These are phyloP conservation scores for Pulveroboletus sp. DNA, from an alignment of 1,284 basidiomycete genomes.

Conservation along the genomic window DNA sequence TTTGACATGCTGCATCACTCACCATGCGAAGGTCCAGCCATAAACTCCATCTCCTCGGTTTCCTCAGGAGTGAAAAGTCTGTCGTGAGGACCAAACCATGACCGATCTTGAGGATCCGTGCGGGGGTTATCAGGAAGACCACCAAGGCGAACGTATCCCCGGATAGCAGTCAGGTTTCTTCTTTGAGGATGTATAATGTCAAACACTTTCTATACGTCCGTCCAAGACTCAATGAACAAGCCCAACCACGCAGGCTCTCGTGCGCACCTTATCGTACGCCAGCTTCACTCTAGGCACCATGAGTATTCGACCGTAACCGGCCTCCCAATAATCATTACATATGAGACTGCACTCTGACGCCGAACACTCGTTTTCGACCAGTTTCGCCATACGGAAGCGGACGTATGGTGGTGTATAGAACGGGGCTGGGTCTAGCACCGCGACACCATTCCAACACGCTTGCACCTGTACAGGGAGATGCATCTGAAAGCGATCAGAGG, in stretches of 20 bases:
- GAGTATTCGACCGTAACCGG: conserved; percentile 91
- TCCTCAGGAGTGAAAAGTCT: conserved; percentile 89
- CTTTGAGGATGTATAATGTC: conserved; percentile 89
- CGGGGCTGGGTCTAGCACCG: conserved; percentile 88
- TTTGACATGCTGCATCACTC: conserved; percentile 34
- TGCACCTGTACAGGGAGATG: conserved; percentile 94
- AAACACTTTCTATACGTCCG: conserved; percentile 70
- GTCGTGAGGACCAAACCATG: conserved; percentile 96
- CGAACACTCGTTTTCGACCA: conserved; percentile 84
- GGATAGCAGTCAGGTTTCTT: conserved; percentile 89
- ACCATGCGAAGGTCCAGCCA: conserved; percentile 86
- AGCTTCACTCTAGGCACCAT: conserved; percentile 96
- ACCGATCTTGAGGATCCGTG: conserved; percentile 91
- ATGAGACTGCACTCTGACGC: conserved; percentile 93
- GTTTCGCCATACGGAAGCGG: conserved; percentile 88
- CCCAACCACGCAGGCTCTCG: neutral
- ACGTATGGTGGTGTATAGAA: conserved; percentile 89
- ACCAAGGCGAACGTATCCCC: conserved; percentile 87
- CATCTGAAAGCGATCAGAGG: conserved; percentile 78
- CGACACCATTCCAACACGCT: conserved; percentile 96
- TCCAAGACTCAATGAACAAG: conserved; percentile 6
- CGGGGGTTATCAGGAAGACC: conserved; percentile 92
- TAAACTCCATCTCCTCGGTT: conserved; percentile 71
- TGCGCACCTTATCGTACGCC: conserved; percentile 83
- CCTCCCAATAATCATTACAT: conserved; percentile 93